Evolutionary conservation across 1,284 basidiomycete genomes (phyloP).

Genomic region (Puccinia coronata): DNA sequence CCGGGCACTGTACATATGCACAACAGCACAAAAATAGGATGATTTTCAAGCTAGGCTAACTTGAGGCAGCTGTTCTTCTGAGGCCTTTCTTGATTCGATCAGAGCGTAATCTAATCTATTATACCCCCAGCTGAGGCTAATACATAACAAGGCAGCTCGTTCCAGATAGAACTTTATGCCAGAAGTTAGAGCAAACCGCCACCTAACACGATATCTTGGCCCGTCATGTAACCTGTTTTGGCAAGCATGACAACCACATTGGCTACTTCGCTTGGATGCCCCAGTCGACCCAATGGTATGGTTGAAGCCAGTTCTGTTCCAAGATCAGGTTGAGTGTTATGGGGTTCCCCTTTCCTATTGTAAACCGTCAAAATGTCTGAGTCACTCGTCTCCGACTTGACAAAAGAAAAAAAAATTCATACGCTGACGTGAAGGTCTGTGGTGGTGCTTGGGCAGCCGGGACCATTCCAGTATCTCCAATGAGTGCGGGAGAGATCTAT

Average conservation of each 20-base stretch:
- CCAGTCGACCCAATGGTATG: conserved; percentile 22
- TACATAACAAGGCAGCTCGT: no score
- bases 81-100: no score
- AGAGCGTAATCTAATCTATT: no score
- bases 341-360: neutral
- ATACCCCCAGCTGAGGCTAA: no score
- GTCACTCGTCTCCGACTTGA: no score
- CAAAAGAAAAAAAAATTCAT: neutral
- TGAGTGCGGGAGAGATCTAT: conserved; percentile 16
- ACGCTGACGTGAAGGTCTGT: neutral
- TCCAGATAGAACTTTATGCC: no score
- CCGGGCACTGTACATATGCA: no score
- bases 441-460: neutral
- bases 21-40: no score
- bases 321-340: neutral
- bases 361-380: neutral
- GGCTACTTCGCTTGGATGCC: conserved; percentile 8
- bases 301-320: conserved; percentile 12
- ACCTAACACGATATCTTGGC: neutral
- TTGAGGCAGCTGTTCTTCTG: no score
- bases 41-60: no score
- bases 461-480: conserved; percentile 21
- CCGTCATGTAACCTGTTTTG: neutral
- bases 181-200: neutral
- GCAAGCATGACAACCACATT: neutral